Evolutionary conservation across 2,329 filamentous ascomycete genomes (phyloP), one percentile per base, ranked within the genome.

Genomic region (Cercospora sp.): DNA sequence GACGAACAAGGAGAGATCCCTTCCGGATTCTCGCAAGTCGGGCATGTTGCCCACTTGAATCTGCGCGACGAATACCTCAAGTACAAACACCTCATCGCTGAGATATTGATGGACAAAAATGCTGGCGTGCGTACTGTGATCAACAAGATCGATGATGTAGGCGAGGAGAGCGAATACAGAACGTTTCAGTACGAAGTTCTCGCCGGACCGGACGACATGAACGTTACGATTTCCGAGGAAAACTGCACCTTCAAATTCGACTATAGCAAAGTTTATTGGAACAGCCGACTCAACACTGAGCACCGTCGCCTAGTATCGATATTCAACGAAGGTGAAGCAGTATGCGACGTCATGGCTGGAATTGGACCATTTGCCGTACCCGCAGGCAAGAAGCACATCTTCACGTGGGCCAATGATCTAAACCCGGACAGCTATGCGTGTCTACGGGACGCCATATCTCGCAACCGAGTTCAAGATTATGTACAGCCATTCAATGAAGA

Each of bases 201-300:
- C 0, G 89, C 89, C 1, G 95, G 95, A 0, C 86, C 88, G 0
- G 88, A 93, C 74, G 90, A 98, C 75, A 83, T 97, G 79, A 89
- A 94, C 63, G 95, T 99, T 64, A 88, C 91, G 70, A 86, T 95
- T 63, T 88, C 87, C 71, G 93, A 97, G 81, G 90, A 91, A 74
- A 87, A 89, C 69, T 98, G 95, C 82, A 83, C 85, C n/a, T 99
- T 97, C 82, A 85, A 85, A 65, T 98, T 99, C 79, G 92, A 99
- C 82, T 99, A 97, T 79, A 88, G 91, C 70, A 96, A 96, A 74
- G 95, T 99, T 3, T 99, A 99, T 84, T 99, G 94, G 94, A 99
- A 99, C 81, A 93, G 89, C 75, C 89, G 94, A 73, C 87, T 99
- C 13, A 90, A 96, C 75, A 91, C 89, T 0, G 95, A 99, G 80